phyloP scores from a whole-genome alignment of 371 early-diverging fungal species.

The Mucor saturninus region DNA sequence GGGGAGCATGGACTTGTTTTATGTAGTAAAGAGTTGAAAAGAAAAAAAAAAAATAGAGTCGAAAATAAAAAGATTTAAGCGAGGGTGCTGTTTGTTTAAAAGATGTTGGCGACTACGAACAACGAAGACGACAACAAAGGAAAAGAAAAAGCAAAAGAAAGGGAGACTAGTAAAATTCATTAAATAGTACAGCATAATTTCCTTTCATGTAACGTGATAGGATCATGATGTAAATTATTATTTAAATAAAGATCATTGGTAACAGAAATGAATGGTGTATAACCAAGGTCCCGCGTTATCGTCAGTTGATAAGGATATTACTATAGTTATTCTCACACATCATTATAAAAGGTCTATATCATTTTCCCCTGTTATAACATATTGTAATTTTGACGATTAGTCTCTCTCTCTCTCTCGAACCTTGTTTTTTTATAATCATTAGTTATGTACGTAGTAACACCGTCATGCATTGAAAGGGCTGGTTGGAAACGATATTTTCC shows the following conservation, averaged over 20 bases:
- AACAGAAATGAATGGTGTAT: constrained; percentile 1
- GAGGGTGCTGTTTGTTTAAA: neutral
- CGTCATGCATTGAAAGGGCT: constrained; percentile 10
- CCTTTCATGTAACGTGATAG: constrained; percentile 17
- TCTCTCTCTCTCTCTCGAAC: neutral
- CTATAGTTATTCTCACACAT: neutral
- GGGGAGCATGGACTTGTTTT: constrained; percentile 19
- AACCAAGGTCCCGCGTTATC: neutral
- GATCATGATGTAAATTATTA: constrained; percentile 13
- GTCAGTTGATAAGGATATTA: constrained; percentile 3
- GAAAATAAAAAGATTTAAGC: neutral
- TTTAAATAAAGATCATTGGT: constrained; percentile 1
- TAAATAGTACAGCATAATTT: neutral
- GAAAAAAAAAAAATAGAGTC: constrained; percentile 6
- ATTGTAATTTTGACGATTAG: neutral
- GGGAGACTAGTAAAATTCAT: neutral
- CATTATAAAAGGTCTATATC: neutral
- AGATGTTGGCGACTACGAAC: constrained; percentile 4
- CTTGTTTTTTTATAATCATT: neutral
- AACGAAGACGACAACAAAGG: constrained; percentile 7
- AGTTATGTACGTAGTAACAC: constrained; percentile 1
- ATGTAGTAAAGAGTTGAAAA: neutral
- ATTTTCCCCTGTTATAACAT: neutral
- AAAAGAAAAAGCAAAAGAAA: neutral
- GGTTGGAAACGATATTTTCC: constrained; percentile 4